A percentile compares a stretch with the other conserved stretches of the same genome.
Evolutionary conservation across 345 rosid species (phyloP).

Genomic region (Eucalyptus rudis): DNA sequence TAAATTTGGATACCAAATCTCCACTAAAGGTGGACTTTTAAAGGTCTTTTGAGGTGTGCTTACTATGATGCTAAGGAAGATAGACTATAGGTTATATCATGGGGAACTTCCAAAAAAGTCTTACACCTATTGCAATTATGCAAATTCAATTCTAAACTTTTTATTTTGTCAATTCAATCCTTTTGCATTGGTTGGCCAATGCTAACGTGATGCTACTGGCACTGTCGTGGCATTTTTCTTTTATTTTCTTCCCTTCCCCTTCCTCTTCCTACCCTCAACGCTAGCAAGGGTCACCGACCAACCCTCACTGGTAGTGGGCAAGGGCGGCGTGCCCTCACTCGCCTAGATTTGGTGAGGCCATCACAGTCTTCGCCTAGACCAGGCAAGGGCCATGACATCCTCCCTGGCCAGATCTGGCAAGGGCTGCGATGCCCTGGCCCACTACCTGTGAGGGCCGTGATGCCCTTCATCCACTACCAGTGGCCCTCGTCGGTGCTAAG

Average conservation of each 20-base stretch:
- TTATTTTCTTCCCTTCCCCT: too few relatives aligned
- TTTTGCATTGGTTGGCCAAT: fast-evolving
- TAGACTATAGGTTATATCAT: fast-evolving
- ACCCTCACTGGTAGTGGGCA: fast-evolving
- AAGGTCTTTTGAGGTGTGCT: background rate
- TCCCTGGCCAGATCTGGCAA: fast-evolving
- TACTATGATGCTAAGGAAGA: background rate
- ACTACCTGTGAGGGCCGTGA: fast-evolving
- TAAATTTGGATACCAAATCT: background rate
- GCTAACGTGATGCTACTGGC: fast-evolving
- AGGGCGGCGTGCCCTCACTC: too few relatives aligned
- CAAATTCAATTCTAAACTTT: too few relatives aligned
- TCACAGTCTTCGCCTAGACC: fast-evolving
- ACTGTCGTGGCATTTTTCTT: too few relatives aligned
- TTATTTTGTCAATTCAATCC: too few relatives aligned
- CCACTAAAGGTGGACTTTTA: background rate
- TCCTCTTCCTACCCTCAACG: too few relatives aligned
- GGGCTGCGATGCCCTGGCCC: fast-evolving
- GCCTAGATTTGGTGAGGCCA: too few relatives aligned
- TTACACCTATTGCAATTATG: too few relatives aligned
- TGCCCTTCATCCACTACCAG: fast-evolving
- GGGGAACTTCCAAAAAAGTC: too few relatives aligned
- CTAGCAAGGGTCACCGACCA: fast-evolving
- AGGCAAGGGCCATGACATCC: fast-evolving
- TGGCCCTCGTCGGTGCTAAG: fast-evolving